phyloP scores from a whole-genome alignment of 331 rosid species.

The Arachis monticola region DNA sequence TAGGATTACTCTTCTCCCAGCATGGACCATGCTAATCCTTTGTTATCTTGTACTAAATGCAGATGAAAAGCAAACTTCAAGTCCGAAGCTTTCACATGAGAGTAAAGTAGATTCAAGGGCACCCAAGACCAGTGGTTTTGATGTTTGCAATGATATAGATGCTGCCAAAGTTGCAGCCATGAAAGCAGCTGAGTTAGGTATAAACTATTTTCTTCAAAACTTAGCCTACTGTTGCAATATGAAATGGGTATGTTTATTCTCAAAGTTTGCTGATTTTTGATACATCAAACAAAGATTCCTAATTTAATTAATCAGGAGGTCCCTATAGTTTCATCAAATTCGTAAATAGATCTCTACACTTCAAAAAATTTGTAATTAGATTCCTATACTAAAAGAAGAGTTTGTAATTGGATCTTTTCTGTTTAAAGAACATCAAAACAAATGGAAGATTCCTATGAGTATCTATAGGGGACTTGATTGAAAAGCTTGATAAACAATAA shows the following conservation, averaged over 20 bases:
- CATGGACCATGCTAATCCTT: background rate
- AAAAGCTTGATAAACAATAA: too few relatives aligned
- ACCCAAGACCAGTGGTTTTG: constrained; percentile 52
- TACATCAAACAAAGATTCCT: background rate
- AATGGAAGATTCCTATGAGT: too few relatives aligned
- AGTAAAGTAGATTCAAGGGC: constrained; percentile 48
- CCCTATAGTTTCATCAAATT: constrained; percentile 2
- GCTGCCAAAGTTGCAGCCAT: constrained; percentile 92
- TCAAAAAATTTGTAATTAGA: too few relatives aligned
- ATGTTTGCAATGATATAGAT: constrained; percentile 57
- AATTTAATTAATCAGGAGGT: background rate
- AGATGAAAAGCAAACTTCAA: constrained; percentile 59
- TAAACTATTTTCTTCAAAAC: constrained; percentile 11
- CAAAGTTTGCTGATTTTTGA: constrained; percentile 22
- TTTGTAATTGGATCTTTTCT: too few relatives aligned
- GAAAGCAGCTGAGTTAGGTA: constrained; percentile 98
- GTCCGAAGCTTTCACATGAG: constrained; percentile 61
- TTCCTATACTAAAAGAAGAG: too few relatives aligned
- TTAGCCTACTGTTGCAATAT: constrained; percentile 29
- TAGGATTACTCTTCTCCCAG: constrained; percentile 14
- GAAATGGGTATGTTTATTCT: constrained; percentile 1
- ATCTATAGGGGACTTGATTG: too few relatives aligned
- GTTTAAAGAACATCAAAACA: too few relatives aligned
- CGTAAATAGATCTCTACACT: too few relatives aligned
- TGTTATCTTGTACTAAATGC: constrained; percentile 23